These are phyloP conservation scores for Gracilaria vermiculophylla DNA, from an alignment of 23 red algal species.

Conservation along the genomic window DNA sequence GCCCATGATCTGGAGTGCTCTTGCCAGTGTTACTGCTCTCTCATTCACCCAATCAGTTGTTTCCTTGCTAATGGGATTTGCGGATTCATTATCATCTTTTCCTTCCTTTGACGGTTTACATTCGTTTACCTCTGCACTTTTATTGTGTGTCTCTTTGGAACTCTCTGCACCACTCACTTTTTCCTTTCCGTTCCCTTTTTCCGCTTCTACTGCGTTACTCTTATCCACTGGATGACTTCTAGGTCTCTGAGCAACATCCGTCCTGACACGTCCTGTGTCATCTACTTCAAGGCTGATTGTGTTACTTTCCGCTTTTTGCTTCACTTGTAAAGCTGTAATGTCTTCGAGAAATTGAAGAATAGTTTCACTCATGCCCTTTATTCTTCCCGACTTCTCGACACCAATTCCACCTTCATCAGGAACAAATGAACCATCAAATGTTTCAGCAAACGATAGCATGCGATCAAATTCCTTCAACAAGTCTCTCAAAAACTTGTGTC, in stretches of 20 bases:
- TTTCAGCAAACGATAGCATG: conserved; percentile 40
- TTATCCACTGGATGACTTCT: neutral
- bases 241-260: neutral
- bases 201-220: neutral
- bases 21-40: conserved; percentile 51
- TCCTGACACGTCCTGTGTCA: neutral
- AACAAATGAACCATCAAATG: conserved; percentile 26
- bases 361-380: conserved; percentile 14
- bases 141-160: neutral
- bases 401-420: conserved; percentile 43
- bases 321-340: conserved; percentile 1
- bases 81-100: neutral
- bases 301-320: neutral
- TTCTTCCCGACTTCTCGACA: conserved; percentile 28
- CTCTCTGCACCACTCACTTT: neutral
- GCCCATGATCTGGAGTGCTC: conserved; percentile 15
- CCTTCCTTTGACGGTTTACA: neutral
- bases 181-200: neutral
- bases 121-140: neutral
- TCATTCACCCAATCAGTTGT: conserved; percentile 40
- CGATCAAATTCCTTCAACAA: conserved; percentile 46
- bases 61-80: neutral
- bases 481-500: conserved; percentile 28
- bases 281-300: conserved; percentile 27
- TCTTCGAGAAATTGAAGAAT: conserved; percentile 44